These are phyloP conservation scores for Sanghuangporus sanghuang DNA, from an alignment of 1,284 basidiomycete species.

Conservation along the genomic window DNA sequence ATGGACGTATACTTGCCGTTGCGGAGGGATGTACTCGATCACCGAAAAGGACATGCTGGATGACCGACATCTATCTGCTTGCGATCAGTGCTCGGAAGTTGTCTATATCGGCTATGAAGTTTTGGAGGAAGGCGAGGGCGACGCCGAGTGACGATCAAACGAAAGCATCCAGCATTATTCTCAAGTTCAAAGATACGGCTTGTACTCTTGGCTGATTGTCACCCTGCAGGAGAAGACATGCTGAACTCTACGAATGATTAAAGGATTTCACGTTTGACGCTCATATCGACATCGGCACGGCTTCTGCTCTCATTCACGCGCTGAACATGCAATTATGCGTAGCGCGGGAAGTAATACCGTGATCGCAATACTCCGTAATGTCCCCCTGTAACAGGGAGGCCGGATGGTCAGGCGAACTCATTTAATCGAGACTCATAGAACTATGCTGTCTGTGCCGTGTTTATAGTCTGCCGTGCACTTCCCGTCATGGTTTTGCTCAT, in stretches of 20 bases:
- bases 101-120: constrained; percentile 75
- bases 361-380: too few relatives aligned
- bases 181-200: not conserved
- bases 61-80: constrained; percentile 62
- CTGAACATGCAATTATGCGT: not conserved
- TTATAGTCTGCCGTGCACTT: too few relatives aligned
- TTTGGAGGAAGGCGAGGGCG: constrained; percentile 31
- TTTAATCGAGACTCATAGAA: too few relatives aligned
- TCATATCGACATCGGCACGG: not conserved
- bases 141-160: not conserved
- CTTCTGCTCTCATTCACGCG: not conserved
- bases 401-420: too few relatives aligned
- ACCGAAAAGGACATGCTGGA: constrained; percentile 53
- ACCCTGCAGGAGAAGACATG: not conserved
- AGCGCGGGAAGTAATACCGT: too few relatives aligned
- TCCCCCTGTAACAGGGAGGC: too few relatives aligned
- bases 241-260: not conserved
- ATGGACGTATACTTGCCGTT: constrained; percentile 65
- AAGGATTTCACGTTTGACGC: not conserved
- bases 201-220: not conserved
- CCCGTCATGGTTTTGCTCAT: too few relatives aligned
- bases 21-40: constrained; percentile 60
- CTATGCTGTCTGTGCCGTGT: too few relatives aligned
- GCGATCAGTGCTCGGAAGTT: constrained; percentile 68
- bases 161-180: not conserved